phyloP scores from a whole-genome alignment of 257 asterid species.

The Prunella vulgaris region DNA sequence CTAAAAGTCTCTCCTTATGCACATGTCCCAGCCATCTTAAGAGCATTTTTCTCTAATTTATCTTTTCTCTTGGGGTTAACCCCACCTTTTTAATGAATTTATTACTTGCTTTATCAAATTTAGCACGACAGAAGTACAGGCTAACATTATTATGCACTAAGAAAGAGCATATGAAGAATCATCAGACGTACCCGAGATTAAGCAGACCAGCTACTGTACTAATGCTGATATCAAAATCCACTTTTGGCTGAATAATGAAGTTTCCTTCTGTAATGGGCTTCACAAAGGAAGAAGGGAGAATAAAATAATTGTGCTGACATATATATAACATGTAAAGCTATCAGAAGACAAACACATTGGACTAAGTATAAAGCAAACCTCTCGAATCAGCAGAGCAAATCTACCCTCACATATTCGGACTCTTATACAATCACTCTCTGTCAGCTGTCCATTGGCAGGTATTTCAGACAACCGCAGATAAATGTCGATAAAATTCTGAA shows the following conservation, averaged over 20 bases:
- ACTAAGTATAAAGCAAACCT: conserved; percentile 48
- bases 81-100: no score
- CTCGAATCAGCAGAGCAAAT: conserved; percentile 89
- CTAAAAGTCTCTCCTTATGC: no score
- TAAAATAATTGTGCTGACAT: conserved; percentile 10
- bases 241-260: conserved; percentile 96
- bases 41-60: no score
- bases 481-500: conserved; percentile 83
- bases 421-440: conserved; percentile 88
- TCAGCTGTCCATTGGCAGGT: conserved; percentile 76
- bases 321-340: conserved; percentile 8
- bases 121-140: background rate
- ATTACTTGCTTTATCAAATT: no score
- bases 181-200: conserved; percentile 80
- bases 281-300: conserved; percentile 15
- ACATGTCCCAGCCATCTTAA: no score
- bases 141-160: background rate
- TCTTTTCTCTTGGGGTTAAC: no score
- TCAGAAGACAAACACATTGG: background rate
- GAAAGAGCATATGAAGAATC: conserved; percentile 7
- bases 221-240: conserved; percentile 99
- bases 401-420: conserved; percentile 98
- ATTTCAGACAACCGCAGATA: conserved; percentile 72
- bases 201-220: conserved; percentile 98
- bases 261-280: conserved; percentile 97